phyloP scores from a whole-genome alignment of 169 alveolate species.

The Plasmodium berghei region DNA sequence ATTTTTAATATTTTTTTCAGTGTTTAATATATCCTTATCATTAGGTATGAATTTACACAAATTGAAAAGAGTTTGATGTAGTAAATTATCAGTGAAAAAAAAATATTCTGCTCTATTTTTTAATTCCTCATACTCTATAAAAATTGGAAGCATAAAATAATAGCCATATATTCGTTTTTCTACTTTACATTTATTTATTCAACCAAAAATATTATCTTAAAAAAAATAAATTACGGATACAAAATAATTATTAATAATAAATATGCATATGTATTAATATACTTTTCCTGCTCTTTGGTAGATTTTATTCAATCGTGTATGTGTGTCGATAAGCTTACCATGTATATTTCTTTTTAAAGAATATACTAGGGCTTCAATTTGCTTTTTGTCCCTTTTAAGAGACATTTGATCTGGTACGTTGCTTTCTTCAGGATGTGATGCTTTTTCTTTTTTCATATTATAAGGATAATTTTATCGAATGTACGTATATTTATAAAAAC shows the following conservation, averaged over 20 bases:
- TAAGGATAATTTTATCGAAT: neutral
- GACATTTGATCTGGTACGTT: neutral
- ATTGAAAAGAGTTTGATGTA: slow-evolving; percentile 51
- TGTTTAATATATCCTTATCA: slow-evolving; percentile 41
- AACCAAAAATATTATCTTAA: neutral
- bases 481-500: neutral
- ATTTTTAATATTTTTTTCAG: neutral
- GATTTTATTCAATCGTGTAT: neutral
- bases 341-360: slow-evolving; percentile 43
- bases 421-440: slow-evolving; percentile 3
- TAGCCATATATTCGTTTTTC: too few species aligned
- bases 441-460: slow-evolving; percentile 19
- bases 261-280: neutral
- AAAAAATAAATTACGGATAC: too few species aligned
- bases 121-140: slow-evolving; percentile 26
- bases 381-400: slow-evolving; percentile 48
- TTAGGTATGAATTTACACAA: slow-evolving; percentile 60
- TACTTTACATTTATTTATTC: neutral
- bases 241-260: neutral
- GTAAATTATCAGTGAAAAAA: slow-evolving; percentile 37
- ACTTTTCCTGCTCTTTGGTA: neutral
- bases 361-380: slow-evolving; percentile 51
- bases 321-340: slow-evolving; percentile 6
- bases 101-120: slow-evolving; percentile 50
- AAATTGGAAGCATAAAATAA: neutral